Conservation (phyloP, 208 protist species). For the Leishmania amazonensis region DNA sequence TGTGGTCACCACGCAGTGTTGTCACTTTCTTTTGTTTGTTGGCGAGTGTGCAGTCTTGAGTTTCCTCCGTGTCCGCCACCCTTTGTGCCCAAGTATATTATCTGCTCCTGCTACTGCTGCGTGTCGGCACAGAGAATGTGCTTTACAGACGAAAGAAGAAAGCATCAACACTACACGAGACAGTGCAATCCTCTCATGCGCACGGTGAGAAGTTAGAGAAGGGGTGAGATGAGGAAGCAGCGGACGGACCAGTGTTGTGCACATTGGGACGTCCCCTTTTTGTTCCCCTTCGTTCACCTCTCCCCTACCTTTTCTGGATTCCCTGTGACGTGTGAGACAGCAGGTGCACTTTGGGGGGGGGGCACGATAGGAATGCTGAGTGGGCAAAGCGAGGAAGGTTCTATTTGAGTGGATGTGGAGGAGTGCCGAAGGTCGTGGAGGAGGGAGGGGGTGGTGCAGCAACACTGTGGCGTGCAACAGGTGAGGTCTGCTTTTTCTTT, state of each 20-base stretch:
- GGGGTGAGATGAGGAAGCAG: not conserved
- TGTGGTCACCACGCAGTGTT: not conserved
- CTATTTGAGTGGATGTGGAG: not conserved
- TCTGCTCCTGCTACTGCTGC: conserved; percentile 2
- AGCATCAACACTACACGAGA: not conserved
- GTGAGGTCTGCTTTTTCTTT: not conserved
- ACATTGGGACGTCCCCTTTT: not conserved
- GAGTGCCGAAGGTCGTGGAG: not conserved
- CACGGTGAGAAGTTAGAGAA: not conserved
- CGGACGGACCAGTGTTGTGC: no score
- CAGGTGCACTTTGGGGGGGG: not conserved
- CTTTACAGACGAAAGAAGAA: not conserved
- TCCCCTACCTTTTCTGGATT: not conserved
- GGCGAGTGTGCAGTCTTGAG: not conserved
- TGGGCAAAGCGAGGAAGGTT: not conserved
- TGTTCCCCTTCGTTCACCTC: not conserved
- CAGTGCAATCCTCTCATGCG: not conserved
- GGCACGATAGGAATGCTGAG: not conserved
- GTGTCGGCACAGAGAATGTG: not conserved
- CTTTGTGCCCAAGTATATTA: not conserved
- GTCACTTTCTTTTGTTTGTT: not conserved
- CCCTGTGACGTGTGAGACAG: not conserved
- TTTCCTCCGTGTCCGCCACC: not conserved
- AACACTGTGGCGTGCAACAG: not conserved
- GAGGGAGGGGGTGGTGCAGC: not conserved